phyloP scores from a whole-genome alignment of 202 grass and related monocot genomes.

The Zizania palustris region DNA sequence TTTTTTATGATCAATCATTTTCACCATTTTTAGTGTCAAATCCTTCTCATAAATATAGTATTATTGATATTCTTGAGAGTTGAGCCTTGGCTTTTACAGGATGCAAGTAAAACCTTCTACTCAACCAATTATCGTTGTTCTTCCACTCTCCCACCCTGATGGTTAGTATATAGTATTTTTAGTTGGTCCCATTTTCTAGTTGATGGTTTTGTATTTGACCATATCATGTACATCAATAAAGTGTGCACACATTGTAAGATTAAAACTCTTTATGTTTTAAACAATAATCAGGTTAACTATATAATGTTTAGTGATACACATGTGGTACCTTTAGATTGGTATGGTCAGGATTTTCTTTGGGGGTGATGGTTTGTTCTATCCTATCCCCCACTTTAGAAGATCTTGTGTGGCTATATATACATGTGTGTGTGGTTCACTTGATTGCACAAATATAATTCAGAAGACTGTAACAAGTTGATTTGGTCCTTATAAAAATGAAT shows the following conservation, averaged over 20 bases:
- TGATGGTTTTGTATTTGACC: neutral
- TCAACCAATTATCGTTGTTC: slow-evolving; percentile 79
- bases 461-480: neutral
- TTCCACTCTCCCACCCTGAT: slow-evolving; percentile 89
- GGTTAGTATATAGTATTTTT: slow-evolving; percentile 65
- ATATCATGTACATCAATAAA: neutral
- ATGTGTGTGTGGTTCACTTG: too few species aligned
- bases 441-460: neutral
- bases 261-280: too few species aligned
- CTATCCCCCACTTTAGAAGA: too few species aligned
- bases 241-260: too few species aligned
- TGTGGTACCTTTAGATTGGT: too few species aligned
- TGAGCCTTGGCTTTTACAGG: slow-evolving; percentile 42
- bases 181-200: slow-evolving; percentile 7
- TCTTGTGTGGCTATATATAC: too few species aligned
- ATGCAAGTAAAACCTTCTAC: slow-evolving; percentile 92
- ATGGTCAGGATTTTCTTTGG: too few species aligned
- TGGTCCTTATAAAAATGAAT: neutral
- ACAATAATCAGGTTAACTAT: too few species aligned
- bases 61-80: neutral
- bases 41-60: neutral
- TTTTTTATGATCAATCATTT: neutral
- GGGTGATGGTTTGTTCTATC: too few species aligned
- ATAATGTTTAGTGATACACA: too few species aligned
- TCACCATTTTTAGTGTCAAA: slow-evolving; percentile 1